Evolutionary conservation across 352 stramenopile species (phyloP), one percentile per base, ranked within the genome.

Genomic region (Globisporangium viniferum): DNA sequence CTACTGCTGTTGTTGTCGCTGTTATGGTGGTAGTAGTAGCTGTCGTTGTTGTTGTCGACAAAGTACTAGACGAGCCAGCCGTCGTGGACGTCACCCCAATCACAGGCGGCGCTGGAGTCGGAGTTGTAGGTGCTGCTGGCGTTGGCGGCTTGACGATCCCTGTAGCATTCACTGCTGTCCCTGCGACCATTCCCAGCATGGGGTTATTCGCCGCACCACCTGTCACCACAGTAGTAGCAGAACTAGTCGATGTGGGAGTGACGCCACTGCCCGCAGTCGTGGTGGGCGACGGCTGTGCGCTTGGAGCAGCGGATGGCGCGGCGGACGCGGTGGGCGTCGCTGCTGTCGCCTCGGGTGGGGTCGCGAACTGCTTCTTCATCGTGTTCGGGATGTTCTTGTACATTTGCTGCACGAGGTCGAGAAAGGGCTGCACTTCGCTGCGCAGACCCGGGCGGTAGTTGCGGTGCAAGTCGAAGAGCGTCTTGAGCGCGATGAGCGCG

Each of bases 381-480:
- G 84, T 94, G 41, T 74, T 73, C 55, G 86, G 88, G 22, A 96
- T 68, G 64, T 94, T 94, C 76, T 93, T 94, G 76, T 96, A 97
- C 86, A 97, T 94, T 68, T 94, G 88, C 70, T 94, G 84, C 12
- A 96, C 89, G 58, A 97, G 79, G 54, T 95, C 87, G 10, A 97
- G 71, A 70, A 97, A 95, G 5, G 87, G 77, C 71, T 93, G 89
- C 55, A 99, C 95, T 70, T 98, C 86, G 49, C 90, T 92, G 22
- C 89, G 82, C n/a, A 98, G 79, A 8, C 78, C 82, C 0, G 92
- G 86, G 7, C 94, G 88, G 76, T 98, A 99, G 70, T 97, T 98
- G 68, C 98, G 98, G 77, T 99, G 96, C 64, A 99, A 75, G 66
- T 99, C 95, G 73, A 99, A 99, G 39, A 99, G 92, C 67, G 98